phyloP scores from a whole-genome alignment of 2,329 filamentous ascomycete genomes.

The Furcasterigmium sp. region DNA sequence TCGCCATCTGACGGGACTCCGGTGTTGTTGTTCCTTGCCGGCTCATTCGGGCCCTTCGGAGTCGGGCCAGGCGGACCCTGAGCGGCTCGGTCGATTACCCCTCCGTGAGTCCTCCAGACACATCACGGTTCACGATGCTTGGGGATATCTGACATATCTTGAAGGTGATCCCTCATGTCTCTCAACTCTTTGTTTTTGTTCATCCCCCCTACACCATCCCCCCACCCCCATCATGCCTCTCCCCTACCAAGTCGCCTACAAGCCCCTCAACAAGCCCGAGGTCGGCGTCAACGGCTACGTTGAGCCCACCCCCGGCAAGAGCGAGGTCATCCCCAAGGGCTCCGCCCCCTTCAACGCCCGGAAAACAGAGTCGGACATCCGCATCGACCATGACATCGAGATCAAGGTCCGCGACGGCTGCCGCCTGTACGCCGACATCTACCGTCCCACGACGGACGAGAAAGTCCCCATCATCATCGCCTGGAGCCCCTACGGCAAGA shows the following conservation, averaged over 20 bases:
- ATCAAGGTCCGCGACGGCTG: constrained; percentile 36
- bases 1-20: too few relatives aligned
- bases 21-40: too few relatives aligned
- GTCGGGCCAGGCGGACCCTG: too few relatives aligned
- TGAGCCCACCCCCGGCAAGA: constrained; percentile 27
- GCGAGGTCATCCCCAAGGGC: constrained; percentile 30
- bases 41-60: too few relatives aligned
- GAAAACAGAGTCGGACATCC: constrained; percentile 28
- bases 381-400: constrained; percentile 38
- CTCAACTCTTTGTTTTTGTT: too few relatives aligned
- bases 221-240: constrained; percentile 7
- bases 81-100: too few relatives aligned
- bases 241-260: constrained; percentile 9
- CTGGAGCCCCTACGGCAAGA: constrained; percentile 43
- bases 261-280: constrained; percentile 19
- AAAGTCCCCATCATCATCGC: constrained; percentile 36
- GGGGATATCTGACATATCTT: not conserved
- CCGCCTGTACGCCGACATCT: constrained; percentile 37
- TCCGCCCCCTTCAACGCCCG: constrained; percentile 27
- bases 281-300: constrained; percentile 11
- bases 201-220: too few relatives aligned
- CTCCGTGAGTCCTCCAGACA: too few relatives aligned
- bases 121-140: too few relatives aligned
- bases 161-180: not conserved
- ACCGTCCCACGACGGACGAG: constrained; percentile 28